Base-by-base conservation (phyloP, 768 basidiomycete genomes). In the Calocybe indica region DNA sequence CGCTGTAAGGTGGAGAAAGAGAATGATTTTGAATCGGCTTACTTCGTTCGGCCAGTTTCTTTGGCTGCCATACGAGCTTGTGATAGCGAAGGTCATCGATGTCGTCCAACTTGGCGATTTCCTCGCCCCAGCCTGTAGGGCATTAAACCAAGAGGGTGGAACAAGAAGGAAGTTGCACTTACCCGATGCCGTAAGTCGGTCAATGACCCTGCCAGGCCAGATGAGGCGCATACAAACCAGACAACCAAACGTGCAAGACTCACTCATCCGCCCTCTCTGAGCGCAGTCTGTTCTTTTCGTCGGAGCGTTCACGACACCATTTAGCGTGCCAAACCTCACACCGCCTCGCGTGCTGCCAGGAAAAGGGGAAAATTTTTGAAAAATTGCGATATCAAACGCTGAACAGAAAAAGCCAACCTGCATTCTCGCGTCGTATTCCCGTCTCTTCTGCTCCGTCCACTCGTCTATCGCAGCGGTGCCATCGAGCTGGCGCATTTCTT, bases 111-210 rank as follows among this genome's bases (percentile, higher is more conserved):
- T 47, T 44, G 15, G 40, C 40, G 9, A 59, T 45, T 33, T 57
- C 58, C 33, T 50, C 49, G 7, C 45, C 46, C 56, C 53, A 57
- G 32, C 54, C 56, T 59, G 30, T 3, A 35, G 22, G n/a, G 13
- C n/a, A 32, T 40, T 28, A 35, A 34, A 14, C 36, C 5, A 47
- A 32, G 5, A 39, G 14, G 2, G 7, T 22, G 9, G 10, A 43
- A 31, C 12, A 6, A 5, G 10, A 39, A 30, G 14, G 10, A 33
- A 5, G 6, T 32, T 6, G 9, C n/a, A 14, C 46, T 10, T 42
- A 53, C 48, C 51, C 13, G 50, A 43, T 1, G 40, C 13, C n/a
- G 41, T 34, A 31, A 55, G 33, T 36, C 36, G 51, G 22, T 37
- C 38, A 36, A 54, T 51, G 6, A 56, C 51, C 9, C 48, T 51